Conservation (phyloP, 345 rosid genomes). For the Camelina hispida region DNA sequence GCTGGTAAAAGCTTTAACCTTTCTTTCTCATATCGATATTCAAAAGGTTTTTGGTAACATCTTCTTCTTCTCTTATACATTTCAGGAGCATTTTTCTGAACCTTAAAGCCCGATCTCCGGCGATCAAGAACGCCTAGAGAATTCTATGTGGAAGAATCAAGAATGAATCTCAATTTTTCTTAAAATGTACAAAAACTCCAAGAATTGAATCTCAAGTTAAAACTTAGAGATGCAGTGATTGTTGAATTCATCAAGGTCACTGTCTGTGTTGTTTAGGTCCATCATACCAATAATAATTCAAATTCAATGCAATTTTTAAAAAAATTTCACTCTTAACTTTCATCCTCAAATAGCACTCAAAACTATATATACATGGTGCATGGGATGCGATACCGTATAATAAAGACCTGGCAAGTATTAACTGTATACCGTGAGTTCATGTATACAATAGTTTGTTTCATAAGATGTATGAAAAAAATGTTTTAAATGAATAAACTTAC, state of each 20-base stretch:
- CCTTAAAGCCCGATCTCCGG: slow-evolving; percentile 73
- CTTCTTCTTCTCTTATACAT: background rate
- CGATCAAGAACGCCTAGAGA: slow-evolving; percentile 62
- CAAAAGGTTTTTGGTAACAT: background rate
- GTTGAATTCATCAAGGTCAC: background rate
- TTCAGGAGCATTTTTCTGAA: slow-evolving; percentile 84
- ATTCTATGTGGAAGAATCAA: slow-evolving; percentile 10
- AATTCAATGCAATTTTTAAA: background rate
- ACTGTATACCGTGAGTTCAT: too few relatives aligned
- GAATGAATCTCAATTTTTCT: background rate
- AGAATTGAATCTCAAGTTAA: background rate
- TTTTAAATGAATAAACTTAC: too few relatives aligned
- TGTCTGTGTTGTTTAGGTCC: background rate
- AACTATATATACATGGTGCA: background rate
- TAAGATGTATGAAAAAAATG: too few relatives aligned
- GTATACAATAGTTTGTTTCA: too few relatives aligned
- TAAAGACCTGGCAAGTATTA: too few relatives aligned
- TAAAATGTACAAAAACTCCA: background rate
- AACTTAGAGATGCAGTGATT: background rate
- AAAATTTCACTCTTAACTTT: background rate
- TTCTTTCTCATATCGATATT: background rate
- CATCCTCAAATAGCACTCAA: background rate
- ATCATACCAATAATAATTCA: background rate
- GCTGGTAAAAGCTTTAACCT: slow-evolving; percentile 62
- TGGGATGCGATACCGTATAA: background rate